phyloP scores from a whole-genome alignment of 1,284 basidiomycete genomes.

The Coriolopsis trogii region DNA sequence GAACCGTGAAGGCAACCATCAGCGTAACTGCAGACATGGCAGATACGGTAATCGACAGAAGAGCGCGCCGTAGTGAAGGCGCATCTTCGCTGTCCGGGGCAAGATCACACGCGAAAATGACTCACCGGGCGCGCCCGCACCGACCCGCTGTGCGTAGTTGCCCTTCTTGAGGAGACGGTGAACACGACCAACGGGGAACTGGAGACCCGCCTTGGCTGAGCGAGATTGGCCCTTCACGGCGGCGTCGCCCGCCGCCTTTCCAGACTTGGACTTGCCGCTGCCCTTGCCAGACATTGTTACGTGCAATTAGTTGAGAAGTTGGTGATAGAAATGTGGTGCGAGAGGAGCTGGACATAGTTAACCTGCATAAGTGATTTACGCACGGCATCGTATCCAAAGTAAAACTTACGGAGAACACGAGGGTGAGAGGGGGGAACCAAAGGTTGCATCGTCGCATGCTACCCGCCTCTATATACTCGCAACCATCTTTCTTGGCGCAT shows the following conservation, averaged over 20 bases:
- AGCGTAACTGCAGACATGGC: too few species aligned
- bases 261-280: slow-evolving; percentile 63
- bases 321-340: not conserved
- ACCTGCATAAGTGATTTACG: not conserved
- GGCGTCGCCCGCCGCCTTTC: slow-evolving; percentile 53
- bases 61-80: not conserved
- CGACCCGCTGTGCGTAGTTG: slow-evolving; percentile 83
- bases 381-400: not conserved
- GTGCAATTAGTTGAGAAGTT: slow-evolving; percentile 3
- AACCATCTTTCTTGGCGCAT: not conserved
- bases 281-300: slow-evolving; percentile 54
- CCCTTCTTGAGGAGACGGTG: slow-evolving; percentile 89
- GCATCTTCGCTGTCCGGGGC: too few species aligned
- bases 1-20: too few species aligned
- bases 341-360: not conserved
- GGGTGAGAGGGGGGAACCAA: slow-evolving; percentile 3
- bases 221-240: slow-evolving; percentile 66
- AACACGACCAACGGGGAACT: slow-evolving; percentile 91
- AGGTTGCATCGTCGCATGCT: not conserved
- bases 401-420: not conserved
- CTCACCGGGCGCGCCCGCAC: slow-evolving; percentile 78
- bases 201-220: slow-evolving; percentile 81
- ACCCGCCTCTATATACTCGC: not conserved
- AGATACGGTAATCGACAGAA: too few species aligned
- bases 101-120: not conserved